Percentiles rank a stretch among this genome's conserved stretches.
These are phyloP conservation scores for Carallia pectinifolia DNA, from an alignment of 345 rosid genomes.

Conservation along the genomic window DNA sequence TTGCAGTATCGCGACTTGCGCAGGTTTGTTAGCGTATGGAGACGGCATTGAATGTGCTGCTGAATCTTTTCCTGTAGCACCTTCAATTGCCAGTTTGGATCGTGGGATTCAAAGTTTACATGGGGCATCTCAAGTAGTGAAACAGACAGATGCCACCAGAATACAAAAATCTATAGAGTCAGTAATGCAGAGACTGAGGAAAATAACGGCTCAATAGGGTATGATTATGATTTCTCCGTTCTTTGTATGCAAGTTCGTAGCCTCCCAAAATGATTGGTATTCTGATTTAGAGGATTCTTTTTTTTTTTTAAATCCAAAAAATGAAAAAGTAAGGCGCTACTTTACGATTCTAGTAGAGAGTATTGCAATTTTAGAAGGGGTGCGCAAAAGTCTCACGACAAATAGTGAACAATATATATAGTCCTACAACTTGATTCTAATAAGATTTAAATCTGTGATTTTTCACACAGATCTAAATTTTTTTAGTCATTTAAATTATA, in stretches of 20 bases:
- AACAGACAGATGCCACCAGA: slow-evolving; percentile 52
- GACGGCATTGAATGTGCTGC: slow-evolving; percentile 94
- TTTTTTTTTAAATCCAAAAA: no score
- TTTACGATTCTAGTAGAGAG: no score
- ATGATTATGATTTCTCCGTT: background rate
- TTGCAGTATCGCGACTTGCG: slow-evolving; percentile 70
- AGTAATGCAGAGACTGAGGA: slow-evolving; percentile 68
- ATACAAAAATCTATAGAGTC: slow-evolving; percentile 79
- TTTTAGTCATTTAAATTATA: no score
- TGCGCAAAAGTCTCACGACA: no score
- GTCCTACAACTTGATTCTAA: no score
- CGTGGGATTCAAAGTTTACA: slow-evolving; percentile 81
- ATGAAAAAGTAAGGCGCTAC: no score
- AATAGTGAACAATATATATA: no score
- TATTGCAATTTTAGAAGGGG: no score
- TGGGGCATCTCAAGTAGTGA: slow-evolving; percentile 59
- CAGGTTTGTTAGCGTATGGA: slow-evolving; percentile 62
- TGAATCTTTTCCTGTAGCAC: slow-evolving; percentile 82
- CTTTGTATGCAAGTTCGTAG: background rate
- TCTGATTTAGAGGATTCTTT: background rate
- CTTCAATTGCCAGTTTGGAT: slow-evolving; percentile 88
- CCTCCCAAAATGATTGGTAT: slow-evolving; percentile 1
- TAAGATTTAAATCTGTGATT: no score
- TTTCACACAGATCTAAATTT: no score
- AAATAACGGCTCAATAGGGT: slow-evolving; percentile 46